These are phyloP conservation scores for Erythrobasidium hasegawianum DNA, from an alignment of 1,284 basidiomycete species.

Conservation along the genomic window DNA sequence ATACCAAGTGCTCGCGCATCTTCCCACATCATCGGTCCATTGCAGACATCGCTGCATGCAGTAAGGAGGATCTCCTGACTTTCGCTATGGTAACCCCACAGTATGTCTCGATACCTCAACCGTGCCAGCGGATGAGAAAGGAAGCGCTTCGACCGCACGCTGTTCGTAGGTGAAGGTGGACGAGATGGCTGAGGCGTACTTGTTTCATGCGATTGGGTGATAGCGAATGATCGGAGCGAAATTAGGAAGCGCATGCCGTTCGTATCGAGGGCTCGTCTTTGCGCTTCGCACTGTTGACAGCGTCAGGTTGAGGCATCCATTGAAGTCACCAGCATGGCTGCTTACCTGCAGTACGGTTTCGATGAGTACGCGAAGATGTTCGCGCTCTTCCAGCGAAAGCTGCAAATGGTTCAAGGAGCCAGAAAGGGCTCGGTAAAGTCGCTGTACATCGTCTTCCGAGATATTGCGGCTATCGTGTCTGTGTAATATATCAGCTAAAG, in stretches of 20 bases:
- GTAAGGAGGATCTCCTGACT: constrained; percentile 76
- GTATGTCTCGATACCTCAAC: constrained; percentile 81
- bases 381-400: constrained; percentile 70
- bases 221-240: constrained; percentile 62
- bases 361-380: constrained; percentile 71
- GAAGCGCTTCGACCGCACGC: background rate
- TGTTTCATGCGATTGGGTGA: background rate
- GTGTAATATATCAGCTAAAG: no score
- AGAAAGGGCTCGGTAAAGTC: no score
- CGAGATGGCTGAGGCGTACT: no score
- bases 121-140: constrained; percentile 49
- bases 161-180: no score
- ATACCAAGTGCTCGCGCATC: constrained; percentile 81
- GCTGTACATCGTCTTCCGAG: no score
- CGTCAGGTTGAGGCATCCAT: constrained; percentile 11
- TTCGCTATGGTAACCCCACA: constrained; percentile 93
- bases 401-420: constrained; percentile 42
- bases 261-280: constrained; percentile 75
- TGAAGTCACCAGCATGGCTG: constrained; percentile 4
- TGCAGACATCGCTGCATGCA: constrained; percentile 66
- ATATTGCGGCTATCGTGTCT: no score
- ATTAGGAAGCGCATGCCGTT: constrained; percentile 87
- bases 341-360: constrained; percentile 79
- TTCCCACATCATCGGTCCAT: constrained; percentile 78
- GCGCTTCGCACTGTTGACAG: constrained; percentile 69